Evolutionary conservation across 2,329 filamentous ascomycete species (phyloP), one percentile per base, ranked within the genome.

Genomic region (Cercospora sesami): DNA sequence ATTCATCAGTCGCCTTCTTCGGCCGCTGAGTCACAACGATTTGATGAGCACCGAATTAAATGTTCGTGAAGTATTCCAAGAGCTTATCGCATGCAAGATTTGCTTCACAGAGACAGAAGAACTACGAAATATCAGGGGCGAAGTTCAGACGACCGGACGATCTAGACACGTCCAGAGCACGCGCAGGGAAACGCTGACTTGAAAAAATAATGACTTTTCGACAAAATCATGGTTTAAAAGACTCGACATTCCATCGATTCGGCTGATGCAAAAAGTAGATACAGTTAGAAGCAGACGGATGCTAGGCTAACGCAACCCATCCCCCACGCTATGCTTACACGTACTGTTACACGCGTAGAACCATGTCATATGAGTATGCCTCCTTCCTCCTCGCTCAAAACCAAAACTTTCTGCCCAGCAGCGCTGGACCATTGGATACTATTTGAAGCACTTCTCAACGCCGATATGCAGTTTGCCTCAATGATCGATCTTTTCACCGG

Each of bases 401-500:
- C 48, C n/a, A 55, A 53, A 55, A 28, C 12, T 55, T 53, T 26
- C 48, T 26, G 14, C 23, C 23, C 21, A 55, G 48, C 23, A 9
- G 5, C 8, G 23, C 48, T 55, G 48, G 48, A 4, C 48, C 3
- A 2, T 10, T 28, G 23, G 2, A 26, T 55, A 26, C 48, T 30
- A 8, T 10, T 7, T 55, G 2, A 16, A n/a, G 5, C 5, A 53
- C n/a, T 6, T 4, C 5, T 55, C 12, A n/a, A 8, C 48, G 14
- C 12, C 14, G 21, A 16, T 28, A 2, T 28, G 10, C 48, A 55
- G 2, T 5, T 55, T 2, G n/a, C 48, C 48, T 28, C 23, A 16
- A 55, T 26, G 14, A n/a, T 2, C 48, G n/a, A 16, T 16, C 48
- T 28, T 9, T n/a, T 64, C 36, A 72, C 5, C 69, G 65, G 61